phyloP scores from a whole-genome alignment of 2,329 filamentous ascomycete species.

The Colletotrichum sp. region DNA sequence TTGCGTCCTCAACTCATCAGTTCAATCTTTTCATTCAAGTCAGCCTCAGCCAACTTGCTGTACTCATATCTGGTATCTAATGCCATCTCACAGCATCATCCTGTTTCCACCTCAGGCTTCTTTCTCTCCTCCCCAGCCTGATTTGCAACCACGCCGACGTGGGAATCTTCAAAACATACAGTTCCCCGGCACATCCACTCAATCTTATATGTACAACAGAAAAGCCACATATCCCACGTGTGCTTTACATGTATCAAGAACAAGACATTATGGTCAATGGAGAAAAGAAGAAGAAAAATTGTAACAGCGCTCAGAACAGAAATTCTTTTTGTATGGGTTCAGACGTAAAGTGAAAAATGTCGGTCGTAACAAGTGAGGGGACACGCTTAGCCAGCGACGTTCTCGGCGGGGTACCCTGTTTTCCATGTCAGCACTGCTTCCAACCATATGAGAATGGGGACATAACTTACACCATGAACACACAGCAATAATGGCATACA shows the following conservation, averaged over 20 bases:
- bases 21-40: not conserved
- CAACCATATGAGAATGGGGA: accelerated
- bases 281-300: not conserved
- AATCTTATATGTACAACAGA: not conserved
- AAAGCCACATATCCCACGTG: too few species aligned
- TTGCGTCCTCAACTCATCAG: too few species aligned
- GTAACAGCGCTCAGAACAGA: not conserved
- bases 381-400: conserved; percentile 8
- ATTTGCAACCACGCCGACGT: not conserved
- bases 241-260: not conserved
- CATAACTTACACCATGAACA: conserved; percentile 64
- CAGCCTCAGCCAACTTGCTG: not conserved
- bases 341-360: not conserved
- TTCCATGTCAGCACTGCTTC: not conserved
- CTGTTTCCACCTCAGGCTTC: not conserved
- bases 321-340: not conserved
- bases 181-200: not conserved
- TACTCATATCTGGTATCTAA: not conserved
- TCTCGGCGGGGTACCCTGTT: conserved; percentile 10
- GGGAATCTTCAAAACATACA: not conserved
- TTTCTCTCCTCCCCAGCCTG: not conserved
- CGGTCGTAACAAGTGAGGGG: not conserved
- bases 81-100: not conserved
- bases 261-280: conserved; percentile 17
- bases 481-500: conserved; percentile 80